Base-by-base conservation (phyloP, 1,139 yeast genomes). In the Kurtzmaniella quercitrusa region DNA sequence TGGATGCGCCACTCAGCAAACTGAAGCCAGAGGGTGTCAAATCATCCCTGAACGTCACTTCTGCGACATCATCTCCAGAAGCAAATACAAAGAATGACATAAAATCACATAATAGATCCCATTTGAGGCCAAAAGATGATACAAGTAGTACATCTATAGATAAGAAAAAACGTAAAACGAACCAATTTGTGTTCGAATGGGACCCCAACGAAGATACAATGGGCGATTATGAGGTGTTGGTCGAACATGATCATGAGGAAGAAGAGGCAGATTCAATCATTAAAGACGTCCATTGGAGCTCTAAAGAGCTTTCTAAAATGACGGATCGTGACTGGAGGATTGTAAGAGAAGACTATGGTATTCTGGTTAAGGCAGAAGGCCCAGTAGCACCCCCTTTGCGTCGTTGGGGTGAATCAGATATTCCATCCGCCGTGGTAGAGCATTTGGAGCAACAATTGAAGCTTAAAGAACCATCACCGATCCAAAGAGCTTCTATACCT, bases 401-500 rank as follows among this genome's bases (percentile, higher is more conserved):
- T 43, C 60, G 62, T 3, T 93, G 98, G 98, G 55, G 66, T 2
- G 94, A 87, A 50, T 70, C 82, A 1, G 51, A 58, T 1, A 66
- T 87, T 2, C 80, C 85, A 0, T 43, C 54, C 0, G 56, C 60
- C 11, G 52, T 88, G 1, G 48, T 71, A 1, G 55, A 68, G 2
- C 64, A 73, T 1, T 43, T 63, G 8, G 55, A 81, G 1, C 45
- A 62, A 0, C 50, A 51, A 9, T 59, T 82, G 2, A 73, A 77
- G 0, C 87, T 77, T 54, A 52, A 50, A 1, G 77, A 76, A 7
- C 96, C 98, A 1, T 87, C 97, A 0, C 93, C 98, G 0, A 84
- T 93, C 47, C 98, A 93, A 58, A 66, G 96, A 48, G 95, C 94
- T 0, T 77, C 97, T 0, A 79, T 91, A 11, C 97, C 97, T 0